These are phyloP conservation scores for Trichophyton benhamiae DNA, from an alignment of 2,329 filamentous ascomycete genomes.

Conservation along the genomic window DNA sequence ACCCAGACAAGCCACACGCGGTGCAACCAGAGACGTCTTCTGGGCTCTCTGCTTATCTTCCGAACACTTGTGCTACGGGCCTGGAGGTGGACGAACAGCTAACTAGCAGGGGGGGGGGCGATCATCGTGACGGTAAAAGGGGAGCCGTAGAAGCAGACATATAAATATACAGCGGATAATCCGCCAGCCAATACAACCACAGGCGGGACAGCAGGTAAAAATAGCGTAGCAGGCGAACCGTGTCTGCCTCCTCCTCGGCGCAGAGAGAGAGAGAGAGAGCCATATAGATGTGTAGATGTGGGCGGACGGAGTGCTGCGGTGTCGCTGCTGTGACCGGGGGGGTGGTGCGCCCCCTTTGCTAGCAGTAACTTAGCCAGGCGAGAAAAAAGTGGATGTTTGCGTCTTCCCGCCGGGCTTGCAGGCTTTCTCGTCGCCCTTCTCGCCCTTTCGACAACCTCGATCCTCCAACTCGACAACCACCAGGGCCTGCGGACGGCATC, in stretches of 20 bases:
- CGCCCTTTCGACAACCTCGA: background rate
- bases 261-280: no score
- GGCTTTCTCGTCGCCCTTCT: background rate
- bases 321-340: no score
- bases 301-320: no score
- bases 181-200: background rate
- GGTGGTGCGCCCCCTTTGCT: no score
- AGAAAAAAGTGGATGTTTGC: background rate
- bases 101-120: background rate
- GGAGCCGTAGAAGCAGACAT: background rate
- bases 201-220: background rate
- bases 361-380: background rate
- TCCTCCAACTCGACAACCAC: background rate
- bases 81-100: background rate
- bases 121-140: background rate
- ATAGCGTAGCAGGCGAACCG: no score
- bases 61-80: slow-evolving; percentile 2
- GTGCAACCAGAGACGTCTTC: background rate
- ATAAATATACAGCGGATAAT: no score
- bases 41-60: background rate
- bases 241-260: no score
- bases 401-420: no score
- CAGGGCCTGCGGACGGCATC: background rate
- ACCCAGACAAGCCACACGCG: slow-evolving; percentile 1
- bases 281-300: no score